Conservation (phyloP, 2,329 filamentous ascomycete genomes). For the Pseudocercospora macadamiae region DNA sequence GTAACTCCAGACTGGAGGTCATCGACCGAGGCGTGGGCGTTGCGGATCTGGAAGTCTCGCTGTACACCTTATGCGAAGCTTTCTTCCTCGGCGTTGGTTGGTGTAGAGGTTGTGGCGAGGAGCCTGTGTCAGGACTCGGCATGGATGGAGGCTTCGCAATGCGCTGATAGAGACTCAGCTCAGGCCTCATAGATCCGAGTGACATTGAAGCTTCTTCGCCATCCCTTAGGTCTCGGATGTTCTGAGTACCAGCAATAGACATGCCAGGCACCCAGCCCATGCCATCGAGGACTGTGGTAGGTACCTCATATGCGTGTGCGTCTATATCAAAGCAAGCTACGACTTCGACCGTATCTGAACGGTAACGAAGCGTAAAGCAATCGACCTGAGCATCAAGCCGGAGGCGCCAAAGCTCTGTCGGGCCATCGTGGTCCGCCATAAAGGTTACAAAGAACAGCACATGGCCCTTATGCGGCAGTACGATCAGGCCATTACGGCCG, state of each 20-base stretch:
- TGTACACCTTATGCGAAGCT: not conserved
- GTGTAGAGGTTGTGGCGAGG: not conserved
- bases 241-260: slow-evolving; percentile 1
- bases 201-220: not conserved
- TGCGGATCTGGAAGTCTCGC: slow-evolving; percentile 1
- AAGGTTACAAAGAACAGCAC: slow-evolving; percentile 29
- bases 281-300: slow-evolving; percentile 23
- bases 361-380: slow-evolving; percentile 22
- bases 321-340: slow-evolving; percentile 17
- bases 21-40: slow-evolving; percentile 25
- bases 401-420: slow-evolving; percentile 28
- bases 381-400: slow-evolving; percentile 22
- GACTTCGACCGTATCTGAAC: slow-evolving; percentile 14
- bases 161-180: slow-evolving; percentile 11
- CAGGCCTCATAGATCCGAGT: slow-evolving; percentile 12
- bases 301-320: slow-evolving; percentile 24
- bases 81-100: not conserved
- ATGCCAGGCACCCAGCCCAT: slow-evolving; percentile 23
- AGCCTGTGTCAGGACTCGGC: not conserved
- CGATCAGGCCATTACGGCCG: slow-evolving; percentile 30
- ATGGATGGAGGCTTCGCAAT: slow-evolving; percentile 7
- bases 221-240: not conserved
- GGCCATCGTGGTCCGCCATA: slow-evolving; percentile 18
- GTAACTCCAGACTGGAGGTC: slow-evolving; percentile 35
- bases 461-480: slow-evolving; percentile 25